Conservation (phyloP, 768 basidiomycete species). For the Leccinum sublutescens region DNA sequence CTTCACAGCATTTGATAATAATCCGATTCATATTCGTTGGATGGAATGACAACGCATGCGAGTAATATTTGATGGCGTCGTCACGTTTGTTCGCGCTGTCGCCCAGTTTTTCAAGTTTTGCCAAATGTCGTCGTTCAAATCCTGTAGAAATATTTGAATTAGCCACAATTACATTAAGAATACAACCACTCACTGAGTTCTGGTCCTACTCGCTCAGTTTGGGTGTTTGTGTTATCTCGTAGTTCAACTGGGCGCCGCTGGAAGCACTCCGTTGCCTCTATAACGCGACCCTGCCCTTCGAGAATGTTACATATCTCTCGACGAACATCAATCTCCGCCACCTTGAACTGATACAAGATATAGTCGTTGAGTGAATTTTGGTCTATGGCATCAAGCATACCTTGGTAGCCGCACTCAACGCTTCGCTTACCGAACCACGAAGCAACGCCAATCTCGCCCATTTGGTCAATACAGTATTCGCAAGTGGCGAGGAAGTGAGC, state of each 20-base stretch:
- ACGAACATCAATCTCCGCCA: neutral
- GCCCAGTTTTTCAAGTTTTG: neutral
- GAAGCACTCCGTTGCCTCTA: neutral
- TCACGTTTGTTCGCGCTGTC: neutral
- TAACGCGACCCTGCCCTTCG: neutral
- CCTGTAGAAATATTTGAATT: neutral
- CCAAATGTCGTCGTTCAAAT: neutral
- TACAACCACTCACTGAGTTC: neutral
- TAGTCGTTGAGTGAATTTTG: neutral
- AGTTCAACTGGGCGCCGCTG: neutral
- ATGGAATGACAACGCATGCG: neutral
- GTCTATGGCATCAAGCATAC: neutral
- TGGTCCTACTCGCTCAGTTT: neutral
- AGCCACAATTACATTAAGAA: neutral
- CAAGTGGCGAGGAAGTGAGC: neutral
- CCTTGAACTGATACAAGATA: neutral
- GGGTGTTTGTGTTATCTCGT: neutral
- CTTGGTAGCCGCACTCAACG: neutral
- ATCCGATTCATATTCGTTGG: neutral
- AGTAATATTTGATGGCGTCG: neutral
- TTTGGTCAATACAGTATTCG: neutral
- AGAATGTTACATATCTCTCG: conserved; percentile 2
- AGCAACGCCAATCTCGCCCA: neutral
- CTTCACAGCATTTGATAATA: neutral
- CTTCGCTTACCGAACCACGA: neutral